These are phyloP conservation scores for Amaranthus cruentus DNA, from an alignment of 148 eudicot species.

Conservation along the genomic window DNA sequence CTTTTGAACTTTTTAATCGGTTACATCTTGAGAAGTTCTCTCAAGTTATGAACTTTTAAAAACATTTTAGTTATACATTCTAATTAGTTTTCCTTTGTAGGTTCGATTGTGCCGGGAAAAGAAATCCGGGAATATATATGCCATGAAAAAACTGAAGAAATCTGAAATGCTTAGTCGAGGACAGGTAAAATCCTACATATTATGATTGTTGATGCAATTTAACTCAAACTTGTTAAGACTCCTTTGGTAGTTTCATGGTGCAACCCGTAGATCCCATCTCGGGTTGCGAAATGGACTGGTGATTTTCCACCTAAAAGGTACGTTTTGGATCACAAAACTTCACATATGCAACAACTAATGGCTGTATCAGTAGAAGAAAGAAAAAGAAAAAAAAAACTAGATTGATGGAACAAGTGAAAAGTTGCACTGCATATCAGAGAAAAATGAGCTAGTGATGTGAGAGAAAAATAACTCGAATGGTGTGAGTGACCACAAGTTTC, in stretches of 20 bases:
- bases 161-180: constrained; percentile 95
- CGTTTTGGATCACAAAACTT: too few species aligned
- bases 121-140: constrained; percentile 89
- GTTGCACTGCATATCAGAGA: too few species aligned
- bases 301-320: too few species aligned
- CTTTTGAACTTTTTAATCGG: background rate
- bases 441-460: too few species aligned
- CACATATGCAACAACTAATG: too few species aligned
- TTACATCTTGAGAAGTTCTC: constrained; percentile 1
- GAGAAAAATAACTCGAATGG: too few species aligned
- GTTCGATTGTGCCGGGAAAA: constrained; percentile 81
- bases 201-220: background rate
- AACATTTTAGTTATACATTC: background rate
- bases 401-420: too few species aligned
- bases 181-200: constrained; percentile 48
- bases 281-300: too few species aligned
- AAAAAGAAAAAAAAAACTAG: too few species aligned
- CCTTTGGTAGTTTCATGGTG: constrained; percentile 5
- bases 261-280: background rate
- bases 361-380: too few species aligned
- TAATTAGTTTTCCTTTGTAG: constrained; percentile 37
- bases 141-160: constrained; percentile 95
- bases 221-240: background rate
- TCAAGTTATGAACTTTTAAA: background rate
- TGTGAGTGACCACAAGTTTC: too few species aligned